Evolutionary conservation across 73 alveolate species (phyloP).

Genomic region (Paramecium caudatum): DNA sequence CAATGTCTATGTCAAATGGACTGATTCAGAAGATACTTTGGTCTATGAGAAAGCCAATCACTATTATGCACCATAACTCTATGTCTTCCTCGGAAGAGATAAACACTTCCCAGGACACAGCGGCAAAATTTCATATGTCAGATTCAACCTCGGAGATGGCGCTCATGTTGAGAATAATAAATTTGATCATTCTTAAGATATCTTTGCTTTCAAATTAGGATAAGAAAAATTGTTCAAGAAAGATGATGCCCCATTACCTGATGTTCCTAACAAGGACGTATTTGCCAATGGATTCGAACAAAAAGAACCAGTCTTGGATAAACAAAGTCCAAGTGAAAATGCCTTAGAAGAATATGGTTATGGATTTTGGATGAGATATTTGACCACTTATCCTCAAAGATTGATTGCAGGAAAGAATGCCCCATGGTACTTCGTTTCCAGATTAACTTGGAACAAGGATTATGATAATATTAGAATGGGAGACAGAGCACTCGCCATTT

Average conservation of each 20-base stretch:
- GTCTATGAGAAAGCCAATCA: constrained; percentile 45
- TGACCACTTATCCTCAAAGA: constrained; percentile 40
- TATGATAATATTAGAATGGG: constrained; percentile 71
- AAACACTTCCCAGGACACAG: constrained; percentile 64
- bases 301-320: constrained; percentile 58
- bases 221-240: constrained; percentile 4
- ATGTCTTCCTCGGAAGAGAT: constrained; percentile 61
- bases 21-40: constrained; percentile 24
- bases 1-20: constrained; percentile 54
- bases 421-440: constrained; percentile 65
- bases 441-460: constrained; percentile 35
- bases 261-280: not conserved
- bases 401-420: constrained; percentile 25
- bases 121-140: constrained; percentile 9
- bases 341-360: constrained; percentile 59
- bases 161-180: not conserved
- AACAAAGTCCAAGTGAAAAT: constrained; percentile 22
- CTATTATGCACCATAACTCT: constrained; percentile 38
- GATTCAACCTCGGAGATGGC: constrained; percentile 48
- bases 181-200: constrained; percentile 11
- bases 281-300: not conserved
- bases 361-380: constrained; percentile 62
- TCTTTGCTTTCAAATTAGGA: constrained; percentile 17
- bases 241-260: not conserved
- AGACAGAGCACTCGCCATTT: constrained; percentile 58